Conservation (phyloP, 495 filamentous ascomycete genomes). For the Jackrogersella minutella region DNA sequence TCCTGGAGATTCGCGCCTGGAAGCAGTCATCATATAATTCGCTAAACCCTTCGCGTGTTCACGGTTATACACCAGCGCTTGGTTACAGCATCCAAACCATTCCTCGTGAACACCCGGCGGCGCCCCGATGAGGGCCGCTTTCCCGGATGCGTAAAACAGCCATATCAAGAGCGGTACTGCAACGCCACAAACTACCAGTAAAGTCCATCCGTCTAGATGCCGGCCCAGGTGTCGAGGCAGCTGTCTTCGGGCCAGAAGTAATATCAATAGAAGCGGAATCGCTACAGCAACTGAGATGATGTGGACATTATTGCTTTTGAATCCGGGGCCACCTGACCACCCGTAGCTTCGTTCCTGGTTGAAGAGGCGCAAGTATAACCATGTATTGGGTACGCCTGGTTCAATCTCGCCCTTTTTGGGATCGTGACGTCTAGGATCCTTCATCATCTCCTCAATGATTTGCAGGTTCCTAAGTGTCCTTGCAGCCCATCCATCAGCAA, state of each 20-base stretch:
- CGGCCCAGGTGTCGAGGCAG: slow-evolving; percentile 33
- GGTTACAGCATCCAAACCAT: slow-evolving; percentile 55
- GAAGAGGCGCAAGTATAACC: slow-evolving; percentile 61
- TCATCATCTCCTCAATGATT: slow-evolving; percentile 44
- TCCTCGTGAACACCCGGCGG: slow-evolving; percentile 52
- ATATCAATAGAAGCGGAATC: slow-evolving; percentile 21
- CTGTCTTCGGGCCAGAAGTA: slow-evolving; percentile 26
- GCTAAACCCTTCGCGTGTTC: slow-evolving; percentile 45
- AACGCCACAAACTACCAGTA: slow-evolving; percentile 50
- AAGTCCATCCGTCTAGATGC: slow-evolving; percentile 47
- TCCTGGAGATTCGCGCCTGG: slow-evolving; percentile 18
- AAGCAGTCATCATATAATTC: slow-evolving; percentile 38
- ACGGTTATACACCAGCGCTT: slow-evolving; percentile 55
- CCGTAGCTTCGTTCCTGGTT: slow-evolving; percentile 55
- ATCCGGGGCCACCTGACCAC: slow-evolving; percentile 50
- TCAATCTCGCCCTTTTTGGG: slow-evolving; percentile 28
- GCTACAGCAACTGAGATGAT: slow-evolving; percentile 45
- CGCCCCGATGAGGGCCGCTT: slow-evolving; percentile 53
- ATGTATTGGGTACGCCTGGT: slow-evolving; percentile 43
- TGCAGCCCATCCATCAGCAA: slow-evolving; percentile 57
- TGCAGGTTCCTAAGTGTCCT: slow-evolving; percentile 50
- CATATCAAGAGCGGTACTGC: slow-evolving; percentile 51
- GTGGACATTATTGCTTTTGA: slow-evolving; percentile 51
- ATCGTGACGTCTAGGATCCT: slow-evolving; percentile 31
- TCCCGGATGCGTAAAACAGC: slow-evolving; percentile 56